phyloP scores from a whole-genome alignment of 1,284 basidiomycete species.

The Ceratobasidium sp. region DNA sequence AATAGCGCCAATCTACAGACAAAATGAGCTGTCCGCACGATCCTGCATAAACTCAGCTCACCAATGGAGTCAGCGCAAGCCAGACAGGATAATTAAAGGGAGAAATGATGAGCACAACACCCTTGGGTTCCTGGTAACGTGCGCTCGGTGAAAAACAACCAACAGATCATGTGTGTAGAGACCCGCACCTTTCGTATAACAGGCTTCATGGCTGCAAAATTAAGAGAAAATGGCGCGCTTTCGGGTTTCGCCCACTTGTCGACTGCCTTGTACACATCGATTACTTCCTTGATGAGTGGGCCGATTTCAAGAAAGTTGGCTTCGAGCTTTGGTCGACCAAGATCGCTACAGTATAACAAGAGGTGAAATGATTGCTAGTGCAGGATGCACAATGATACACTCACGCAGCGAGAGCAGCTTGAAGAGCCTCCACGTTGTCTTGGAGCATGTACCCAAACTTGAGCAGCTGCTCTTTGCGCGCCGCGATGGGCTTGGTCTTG shows the following conservation, averaged over 20 bases:
- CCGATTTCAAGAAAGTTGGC: constrained; percentile 51
- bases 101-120: constrained; percentile 70
- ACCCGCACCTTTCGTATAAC: constrained; percentile 66
- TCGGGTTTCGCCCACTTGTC: constrained; percentile 83
- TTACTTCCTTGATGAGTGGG: constrained; percentile 69
- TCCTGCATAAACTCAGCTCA: constrained; percentile 55
- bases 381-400: background rate
- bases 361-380: background rate
- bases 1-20: constrained; percentile 75
- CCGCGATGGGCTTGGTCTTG: constrained; percentile 60
- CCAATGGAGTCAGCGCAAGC: constrained; percentile 67
- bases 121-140: constrained; percentile 70
- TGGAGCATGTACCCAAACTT: constrained; percentile 63
- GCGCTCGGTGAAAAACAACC: background rate
- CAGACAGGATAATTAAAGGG: constrained; percentile 73
- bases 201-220: constrained; percentile 69
- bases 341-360: constrained; percentile 54
- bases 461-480: constrained; percentile 64
- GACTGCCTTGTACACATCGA: constrained; percentile 74
- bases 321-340: constrained; percentile 58
- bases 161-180: background rate
- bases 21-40: background rate
- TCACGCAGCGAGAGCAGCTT: constrained; percentile 55
- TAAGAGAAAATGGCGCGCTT: constrained; percentile 67
- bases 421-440: constrained; percentile 60